Base-by-base conservation (phyloP, 176 grass and related monocot species). In the Tillandsia fasciculata region DNA sequence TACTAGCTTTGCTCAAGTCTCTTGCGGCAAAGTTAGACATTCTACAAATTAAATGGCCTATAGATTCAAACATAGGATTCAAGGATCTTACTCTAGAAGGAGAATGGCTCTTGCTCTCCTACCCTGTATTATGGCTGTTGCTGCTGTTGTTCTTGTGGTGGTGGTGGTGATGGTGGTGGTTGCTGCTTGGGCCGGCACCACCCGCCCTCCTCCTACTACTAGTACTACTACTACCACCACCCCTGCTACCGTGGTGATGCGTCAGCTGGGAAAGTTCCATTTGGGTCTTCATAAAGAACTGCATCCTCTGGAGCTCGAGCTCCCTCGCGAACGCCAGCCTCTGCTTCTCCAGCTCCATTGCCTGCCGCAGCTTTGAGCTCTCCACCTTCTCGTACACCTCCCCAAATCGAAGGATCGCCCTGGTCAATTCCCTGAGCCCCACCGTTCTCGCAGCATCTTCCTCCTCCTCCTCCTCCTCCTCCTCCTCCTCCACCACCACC, bases 271-370 rank as follows among this genome's bases (percentile, higher is more conserved):
- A 82, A 52, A 93, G 87, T 59, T 92, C 89, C 84, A 85, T 87
- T 68, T 91, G 87, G 18, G 90, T 88, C 74, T 99, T 88, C 72
- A 99, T 86, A 65, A 99, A 85, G 87, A 99, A 94, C 65, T 99
- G 84, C 63, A 86, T 82, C 50, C 87, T 81, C 70, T 93, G 82
- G 33, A 86, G 72, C 50, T 99, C 94, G 1, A 99, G 82, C 63
- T 99, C 94, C 48, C 72, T 77, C 0, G 86, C 83, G 9, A 93
- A 92, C 66, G 83, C 94, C 50, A 99, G 80, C 26, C 87, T 78
- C 28, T 85, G 90, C 9, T 84, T 88, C 80, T 99, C 90, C 69
- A 88, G 90, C 70, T 90, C 90, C 51, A 66, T 71, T 2, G 76
- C 67, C 67, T 94, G 87, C 70, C 84, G 87, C 79, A 99, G 82